These are phyloP conservation scores for Strobilomyces echinocephalus DNA, from an alignment of 768 basidiomycete species.

Conservation along the genomic window DNA sequence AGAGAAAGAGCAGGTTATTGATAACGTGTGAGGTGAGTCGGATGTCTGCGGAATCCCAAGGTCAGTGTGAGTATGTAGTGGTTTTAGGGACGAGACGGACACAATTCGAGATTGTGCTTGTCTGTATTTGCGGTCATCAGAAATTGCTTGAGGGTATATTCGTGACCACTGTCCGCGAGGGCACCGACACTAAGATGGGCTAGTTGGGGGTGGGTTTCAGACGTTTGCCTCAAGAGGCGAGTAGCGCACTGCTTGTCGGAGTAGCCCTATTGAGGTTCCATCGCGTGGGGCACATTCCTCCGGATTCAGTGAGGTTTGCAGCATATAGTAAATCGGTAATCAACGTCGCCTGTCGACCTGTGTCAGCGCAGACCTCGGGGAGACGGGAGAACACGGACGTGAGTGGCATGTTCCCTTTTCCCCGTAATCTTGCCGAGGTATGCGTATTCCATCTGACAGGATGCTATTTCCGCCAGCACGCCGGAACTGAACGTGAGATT, in stretches of 20 bases:
- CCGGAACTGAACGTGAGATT: slow-evolving; percentile 33
- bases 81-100: slow-evolving; percentile 37
- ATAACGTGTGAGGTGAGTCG: slow-evolving; percentile 58
- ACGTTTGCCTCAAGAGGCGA: background rate
- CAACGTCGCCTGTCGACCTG: slow-evolving; percentile 33
- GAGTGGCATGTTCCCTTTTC: slow-evolving; percentile 54
- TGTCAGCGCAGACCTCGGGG: background rate
- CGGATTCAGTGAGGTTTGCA: slow-evolving; percentile 42
- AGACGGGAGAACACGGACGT: slow-evolving; percentile 35
- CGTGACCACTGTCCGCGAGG: slow-evolving; percentile 67
- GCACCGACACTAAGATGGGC: slow-evolving; percentile 56
- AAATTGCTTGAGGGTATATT: slow-evolving; percentile 73
- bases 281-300: slow-evolving; percentile 59
- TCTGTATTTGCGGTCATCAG: slow-evolving; percentile 62
- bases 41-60: slow-evolving; percentile 54
- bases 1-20: slow-evolving; percentile 59
- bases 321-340: slow-evolving; percentile 45
- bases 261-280: slow-evolving; percentile 50
- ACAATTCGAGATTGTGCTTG: slow-evolving; percentile 57
- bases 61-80: background rate
- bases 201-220: slow-evolving; percentile 1
- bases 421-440: slow-evolving; percentile 79
- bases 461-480: slow-evolving; percentile 75
- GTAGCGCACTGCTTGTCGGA: slow-evolving; percentile 43
- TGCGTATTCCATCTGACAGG: slow-evolving; percentile 77